Evolutionary conservation across 495 filamentous ascomycete genomes (phyloP).

Genomic region (Glonium stellatum): DNA sequence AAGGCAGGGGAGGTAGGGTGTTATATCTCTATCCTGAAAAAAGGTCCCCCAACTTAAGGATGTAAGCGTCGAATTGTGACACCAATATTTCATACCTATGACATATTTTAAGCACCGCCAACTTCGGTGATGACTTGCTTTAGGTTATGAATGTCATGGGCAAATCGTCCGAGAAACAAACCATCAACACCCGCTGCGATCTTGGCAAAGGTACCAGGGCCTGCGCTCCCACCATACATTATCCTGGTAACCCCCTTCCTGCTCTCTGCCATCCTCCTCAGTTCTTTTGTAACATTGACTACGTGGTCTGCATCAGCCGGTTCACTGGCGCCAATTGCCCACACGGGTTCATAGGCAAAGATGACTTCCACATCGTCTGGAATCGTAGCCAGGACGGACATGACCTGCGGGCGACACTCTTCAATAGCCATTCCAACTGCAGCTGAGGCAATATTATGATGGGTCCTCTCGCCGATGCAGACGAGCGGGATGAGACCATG

Average conservation of each 20-base stretch:
- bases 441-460: slow-evolving; percentile 43
- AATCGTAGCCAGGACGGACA: slow-evolving; percentile 52
- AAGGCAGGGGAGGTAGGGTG: too few species aligned
- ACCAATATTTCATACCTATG: neutral
- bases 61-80: too few species aligned
- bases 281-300: slow-evolving; percentile 54
- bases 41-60: too few species aligned
- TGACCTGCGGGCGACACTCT: slow-evolving; percentile 60
- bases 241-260: slow-evolving; percentile 52
- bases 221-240: slow-evolving; percentile 75
- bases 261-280: slow-evolving; percentile 42
- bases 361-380: slow-evolving; percentile 58
- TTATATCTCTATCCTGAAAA: too few species aligned
- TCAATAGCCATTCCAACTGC: slow-evolving; percentile 52
- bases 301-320: slow-evolving; percentile 72
- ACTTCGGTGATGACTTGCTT: slow-evolving; percentile 64
- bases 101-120: slow-evolving; percentile 11
- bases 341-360: slow-evolving; percentile 82
- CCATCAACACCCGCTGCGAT: slow-evolving; percentile 68
- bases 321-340: slow-evolving; percentile 71
- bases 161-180: slow-evolving; percentile 75
- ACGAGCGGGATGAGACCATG: slow-evolving; percentile 71
- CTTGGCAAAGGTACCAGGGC: slow-evolving; percentile 62
- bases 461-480: slow-evolving; percentile 63
- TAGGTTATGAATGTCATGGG: slow-evolving; percentile 64